Percentiles rank a stretch among this genome's conserved stretches.
These are phyloP conservation scores for Sisymbrium altissimum DNA, from an alignment of 345 rosid species.

Conservation along the genomic window DNA sequence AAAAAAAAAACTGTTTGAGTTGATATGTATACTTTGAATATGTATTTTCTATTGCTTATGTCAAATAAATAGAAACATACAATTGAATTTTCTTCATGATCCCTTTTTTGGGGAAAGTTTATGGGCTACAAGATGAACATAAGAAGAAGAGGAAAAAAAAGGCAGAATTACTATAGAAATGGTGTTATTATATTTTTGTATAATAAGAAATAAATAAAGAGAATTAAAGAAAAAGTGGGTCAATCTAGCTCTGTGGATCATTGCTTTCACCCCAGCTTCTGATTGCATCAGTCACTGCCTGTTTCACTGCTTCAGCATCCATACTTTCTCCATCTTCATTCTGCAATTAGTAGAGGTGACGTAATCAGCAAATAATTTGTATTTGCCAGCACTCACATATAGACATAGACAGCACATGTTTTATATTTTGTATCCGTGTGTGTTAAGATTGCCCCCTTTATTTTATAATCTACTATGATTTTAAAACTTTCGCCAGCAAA, in stretches of 20 bases:
- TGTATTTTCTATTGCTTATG: not conserved
- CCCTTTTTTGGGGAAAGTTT: not conserved
- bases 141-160: not conserved
- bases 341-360: constrained; percentile 40
- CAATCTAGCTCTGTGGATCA: constrained; percentile 34
- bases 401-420: not conserved
- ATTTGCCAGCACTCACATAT: not conserved
- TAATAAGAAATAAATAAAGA: constrained; percentile 14
- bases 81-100: constrained; percentile 6
- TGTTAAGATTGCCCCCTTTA: constrained; percentile 1
- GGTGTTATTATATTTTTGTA: constrained; percentile 24
- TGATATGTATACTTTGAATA: not conserved
- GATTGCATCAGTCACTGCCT: constrained; percentile 64
- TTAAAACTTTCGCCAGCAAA: not conserved
- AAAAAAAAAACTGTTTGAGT: not conserved
- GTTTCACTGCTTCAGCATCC: constrained; percentile 69
- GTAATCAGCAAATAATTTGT: not conserved
- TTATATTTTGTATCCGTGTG: constrained; percentile 16
- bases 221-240: not conserved
- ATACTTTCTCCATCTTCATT: constrained; percentile 53
- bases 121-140: not conserved
- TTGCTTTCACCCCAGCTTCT: constrained; percentile 50
- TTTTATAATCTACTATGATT: not conserved
- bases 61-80: constrained; percentile 1
- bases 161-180: constrained; percentile 4